Conservation (phyloP, 768 basidiomycete species). For the Boletus reticulatus region DNA sequence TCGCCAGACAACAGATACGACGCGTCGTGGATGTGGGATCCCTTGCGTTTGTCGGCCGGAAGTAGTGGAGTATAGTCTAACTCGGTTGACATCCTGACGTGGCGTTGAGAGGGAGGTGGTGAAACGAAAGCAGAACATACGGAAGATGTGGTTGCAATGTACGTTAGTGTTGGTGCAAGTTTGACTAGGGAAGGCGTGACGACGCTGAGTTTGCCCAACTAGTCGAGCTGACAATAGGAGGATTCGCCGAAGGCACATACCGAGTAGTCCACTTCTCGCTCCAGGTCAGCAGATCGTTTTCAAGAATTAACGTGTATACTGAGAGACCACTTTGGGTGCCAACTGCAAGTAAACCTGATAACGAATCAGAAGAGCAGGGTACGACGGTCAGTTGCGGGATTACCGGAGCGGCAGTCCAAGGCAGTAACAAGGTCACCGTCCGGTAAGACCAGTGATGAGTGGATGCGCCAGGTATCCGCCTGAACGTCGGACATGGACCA, state of each 20-base stretch:
- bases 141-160: constrained; percentile 62
- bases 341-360: constrained; percentile 71
- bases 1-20: constrained; percentile 72
- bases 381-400: background rate
- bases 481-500: constrained; percentile 75
- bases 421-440: constrained; percentile 53
- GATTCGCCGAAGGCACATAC: constrained; percentile 38
- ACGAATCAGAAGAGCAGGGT: constrained; percentile 24
- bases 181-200: constrained; percentile 49
- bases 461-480: constrained; percentile 69
- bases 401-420: constrained; percentile 77
- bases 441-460: constrained; percentile 74
- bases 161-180: constrained; percentile 76
- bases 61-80: constrained; percentile 71
- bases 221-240: constrained; percentile 10
- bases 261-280: constrained; percentile 69
- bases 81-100: constrained; percentile 50
- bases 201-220: constrained; percentile 35
- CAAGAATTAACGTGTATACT: constrained; percentile 73
- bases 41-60: constrained; percentile 65
- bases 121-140: constrained; percentile 37
- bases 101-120: constrained; percentile 5
- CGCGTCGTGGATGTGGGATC: constrained; percentile 71
- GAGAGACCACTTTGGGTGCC: constrained; percentile 60
- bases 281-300: constrained; percentile 84